These are phyloP conservation scores for Hypoxylon rubiginosum DNA, from an alignment of 2,329 filamentous ascomycete species.

Conservation along the genomic window DNA sequence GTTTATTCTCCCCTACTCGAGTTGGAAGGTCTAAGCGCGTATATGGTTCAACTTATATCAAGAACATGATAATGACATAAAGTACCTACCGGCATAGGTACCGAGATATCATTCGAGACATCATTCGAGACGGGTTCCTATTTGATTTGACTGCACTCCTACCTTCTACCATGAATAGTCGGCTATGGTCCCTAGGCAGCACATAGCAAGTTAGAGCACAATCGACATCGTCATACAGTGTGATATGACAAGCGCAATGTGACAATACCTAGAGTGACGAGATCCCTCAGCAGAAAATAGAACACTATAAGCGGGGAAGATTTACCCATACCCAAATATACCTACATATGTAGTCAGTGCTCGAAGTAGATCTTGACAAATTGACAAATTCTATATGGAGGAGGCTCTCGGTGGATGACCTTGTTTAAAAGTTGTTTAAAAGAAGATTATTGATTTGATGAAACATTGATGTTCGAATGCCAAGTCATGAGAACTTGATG, in stretches of 20 bases:
- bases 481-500: not conserved
- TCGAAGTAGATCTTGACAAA: not conserved
- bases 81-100: no score
- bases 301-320: not conserved
- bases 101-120: no score
- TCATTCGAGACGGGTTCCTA: not conserved
- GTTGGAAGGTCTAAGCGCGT: slow-evolving; percentile 2
- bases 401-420: not conserved
- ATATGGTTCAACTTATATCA: not conserved
- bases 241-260: not conserved
- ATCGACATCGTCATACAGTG: not conserved
- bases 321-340: not conserved
- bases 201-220: not conserved
- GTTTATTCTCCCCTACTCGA: not conserved
- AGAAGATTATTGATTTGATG: not conserved
- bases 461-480: not conserved
- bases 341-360: not conserved
- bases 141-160: not conserved
- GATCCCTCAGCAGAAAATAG: not conserved
- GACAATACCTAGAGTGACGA: not conserved
- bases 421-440: not conserved
- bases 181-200: not conserved
- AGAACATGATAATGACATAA: not conserved
- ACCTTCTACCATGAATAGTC: not conserved
- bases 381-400: not conserved